Base-by-base conservation (phyloP, 805 yeast species). In the Candida nonsorbophila region DNA sequence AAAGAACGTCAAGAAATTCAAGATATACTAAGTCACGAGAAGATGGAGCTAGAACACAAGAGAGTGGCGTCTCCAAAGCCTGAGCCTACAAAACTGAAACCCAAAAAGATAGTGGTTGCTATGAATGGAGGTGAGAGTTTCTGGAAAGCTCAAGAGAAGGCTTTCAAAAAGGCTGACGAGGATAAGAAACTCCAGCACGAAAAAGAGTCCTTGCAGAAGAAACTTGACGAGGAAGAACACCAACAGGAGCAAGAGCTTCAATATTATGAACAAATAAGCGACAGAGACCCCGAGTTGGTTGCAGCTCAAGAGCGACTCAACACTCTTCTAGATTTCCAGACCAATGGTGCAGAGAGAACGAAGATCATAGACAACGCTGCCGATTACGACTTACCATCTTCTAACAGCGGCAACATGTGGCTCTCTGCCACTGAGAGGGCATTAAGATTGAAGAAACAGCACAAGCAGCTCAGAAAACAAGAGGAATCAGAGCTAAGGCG, bases 311-410 rank as follows among this genome's bases (percentile, higher is more conserved):
- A 74, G 25, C 63, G 88, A 28, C 59, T 92, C 27, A 84, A 84
- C 18, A 80, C 75, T 18, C 58, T 92, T 27, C 61, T 92, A 24
- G 72, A 77, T 37, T 92, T 79, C 53, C 98, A 92, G 52, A 84
- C 74, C 2, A 77, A 88, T 11, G 84, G 94, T 5, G 84, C 88
- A 1, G 94, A 86, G 51, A 69, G 99, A 51, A 92, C 98, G 0
- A 77, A 75, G 42, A 86, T 92, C 38, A 88, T 94, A 22, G 99
- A 92, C 51, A 80, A 85, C 49, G 96, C 94, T 0, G 76, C 94
- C 4, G 98, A 92, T 51, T 85, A 74, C 50, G 94, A 84, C 28
- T 55, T 79, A 32, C 74, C 85, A 0, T 61, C 62, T 3, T 35
- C 49, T 2, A 57, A 70, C 1, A 46, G 69, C 22, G 58, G 58